A percentile compares a stretch with the other conserved stretches of the same genome.
These are phyloP conservation scores for Neurospora sp. DNA, from an alignment of 495 filamentous ascomycete species.

Conservation along the genomic window DNA sequence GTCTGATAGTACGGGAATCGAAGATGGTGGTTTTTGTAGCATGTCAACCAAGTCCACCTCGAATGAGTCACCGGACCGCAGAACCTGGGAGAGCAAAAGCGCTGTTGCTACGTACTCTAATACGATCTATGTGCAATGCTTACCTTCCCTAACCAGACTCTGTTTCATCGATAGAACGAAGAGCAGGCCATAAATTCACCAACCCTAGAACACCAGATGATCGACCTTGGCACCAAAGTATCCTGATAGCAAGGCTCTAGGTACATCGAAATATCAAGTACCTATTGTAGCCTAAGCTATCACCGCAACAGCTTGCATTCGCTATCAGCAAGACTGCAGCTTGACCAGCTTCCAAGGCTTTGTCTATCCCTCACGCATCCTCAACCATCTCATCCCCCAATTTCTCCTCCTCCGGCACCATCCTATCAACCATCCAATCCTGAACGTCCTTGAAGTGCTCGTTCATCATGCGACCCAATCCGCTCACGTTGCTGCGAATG, in stretches of 20 bases:
- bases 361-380: background rate
- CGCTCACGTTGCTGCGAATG: slow-evolving; percentile 38
- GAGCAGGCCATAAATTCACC: background rate
- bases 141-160: background rate
- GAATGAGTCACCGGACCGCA: too few relatives aligned
- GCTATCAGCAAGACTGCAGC: background rate
- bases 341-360: too few relatives aligned
- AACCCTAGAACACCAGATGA: background rate
- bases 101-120: background rate
- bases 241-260: background rate
- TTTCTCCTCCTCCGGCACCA: slow-evolving; percentile 23
- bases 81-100: too few relatives aligned
- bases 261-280: background rate
- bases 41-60: too few relatives aligned
- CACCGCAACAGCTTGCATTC: background rate
- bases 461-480: slow-evolving; percentile 55
- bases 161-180: background rate
- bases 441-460: slow-evolving; percentile 47
- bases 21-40: too few relatives aligned
- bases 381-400: slow-evolving; percentile 5
- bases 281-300: background rate
- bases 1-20: too few relatives aligned
- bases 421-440: slow-evolving; percentile 42
- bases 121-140: background rate
- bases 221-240: background rate